phyloP scores from a whole-genome alignment of 2,329 filamentous ascomycete genomes.

The Phialocephala sp. region DNA sequence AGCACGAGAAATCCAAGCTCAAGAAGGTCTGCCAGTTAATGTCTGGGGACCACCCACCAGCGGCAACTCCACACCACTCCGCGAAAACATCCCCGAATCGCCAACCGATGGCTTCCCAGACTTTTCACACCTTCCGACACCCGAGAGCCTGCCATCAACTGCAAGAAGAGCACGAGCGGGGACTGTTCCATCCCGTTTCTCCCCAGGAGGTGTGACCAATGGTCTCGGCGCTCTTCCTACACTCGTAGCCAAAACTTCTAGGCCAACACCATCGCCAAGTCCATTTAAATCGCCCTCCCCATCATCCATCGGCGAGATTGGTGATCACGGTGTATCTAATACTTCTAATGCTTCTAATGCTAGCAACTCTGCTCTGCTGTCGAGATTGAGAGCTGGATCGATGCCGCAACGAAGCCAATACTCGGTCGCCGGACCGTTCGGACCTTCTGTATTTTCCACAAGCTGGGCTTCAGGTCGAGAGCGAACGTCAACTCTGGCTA shows the following conservation, averaged over 20 bases:
- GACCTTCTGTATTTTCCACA: constrained; percentile 84
- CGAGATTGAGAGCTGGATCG: constrained; percentile 86
- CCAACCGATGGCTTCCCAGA: constrained; percentile 96
- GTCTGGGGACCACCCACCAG: constrained; percentile 96
- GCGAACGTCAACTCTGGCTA: constrained; percentile 82
- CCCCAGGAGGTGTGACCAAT: constrained; percentile 72
- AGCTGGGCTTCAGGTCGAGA: constrained; percentile 85
- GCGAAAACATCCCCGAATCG: constrained; percentile 97
- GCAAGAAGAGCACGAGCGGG: constrained; percentile 84
- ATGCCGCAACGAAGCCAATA: constrained; percentile 88
- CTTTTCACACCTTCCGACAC: constrained; percentile 74
- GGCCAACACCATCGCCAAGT: constrained; percentile 84
- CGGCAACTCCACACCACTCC: constrained; percentile 92
- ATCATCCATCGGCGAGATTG: constrained; percentile 55
- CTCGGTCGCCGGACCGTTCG: constrained; percentile 71
- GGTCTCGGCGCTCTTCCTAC: constrained; percentile 53
- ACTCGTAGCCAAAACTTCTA: constrained; percentile 76
- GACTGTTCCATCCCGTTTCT: constrained; percentile 94
- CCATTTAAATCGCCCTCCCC: constrained; percentile 77
- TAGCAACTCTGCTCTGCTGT: constrained; percentile 76
- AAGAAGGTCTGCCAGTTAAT: constrained; percentile 80
- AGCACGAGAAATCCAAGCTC: constrained; percentile 94
- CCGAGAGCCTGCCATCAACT: constrained; percentile 69
- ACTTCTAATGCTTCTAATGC: constrained; percentile 53
- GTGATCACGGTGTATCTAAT: constrained; percentile 45